Evolutionary conservation across 2,329 filamentous ascomycete species (phyloP).

Genomic region (Stemphylium vesicarium): DNA sequence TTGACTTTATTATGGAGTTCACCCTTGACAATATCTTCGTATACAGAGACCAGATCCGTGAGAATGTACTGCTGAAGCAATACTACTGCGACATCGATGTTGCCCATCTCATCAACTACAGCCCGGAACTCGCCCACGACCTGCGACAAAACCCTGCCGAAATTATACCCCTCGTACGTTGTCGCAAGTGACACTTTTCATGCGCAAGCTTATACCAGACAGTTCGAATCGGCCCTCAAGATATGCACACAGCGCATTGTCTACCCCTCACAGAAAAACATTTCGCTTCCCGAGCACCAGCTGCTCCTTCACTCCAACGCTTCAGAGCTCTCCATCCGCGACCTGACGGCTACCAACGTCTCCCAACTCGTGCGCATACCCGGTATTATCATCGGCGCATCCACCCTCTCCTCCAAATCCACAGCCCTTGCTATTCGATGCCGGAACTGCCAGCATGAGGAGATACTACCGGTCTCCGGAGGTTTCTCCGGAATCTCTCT

Average conservation of each 20-base stretch:
- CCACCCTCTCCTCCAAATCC: constrained; percentile 94
- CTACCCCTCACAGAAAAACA: constrained; percentile 73
- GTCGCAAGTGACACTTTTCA: no score
- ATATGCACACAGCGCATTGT: constrained; percentile 93
- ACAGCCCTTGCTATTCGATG: constrained; percentile 87
- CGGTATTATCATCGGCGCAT: constrained; percentile 96
- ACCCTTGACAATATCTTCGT: constrained; percentile 93
- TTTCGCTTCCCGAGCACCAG: constrained; percentile 85
- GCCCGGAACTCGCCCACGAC: constrained; percentile 90
- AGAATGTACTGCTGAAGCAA: constrained; percentile 92
- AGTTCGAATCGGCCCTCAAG: constrained; percentile 92
- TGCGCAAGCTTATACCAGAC: constrained; percentile 21
- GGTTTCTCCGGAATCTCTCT: constrained; percentile 89
- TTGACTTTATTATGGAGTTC: constrained; percentile 92
- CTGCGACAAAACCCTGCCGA: constrained; percentile 89
- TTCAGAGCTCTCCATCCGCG: constrained; percentile 89
- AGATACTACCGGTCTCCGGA: constrained; percentile 75
- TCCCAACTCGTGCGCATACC: constrained; percentile 95
- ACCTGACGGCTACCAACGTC: constrained; percentile 90
- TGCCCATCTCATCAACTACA: constrained; percentile 92
- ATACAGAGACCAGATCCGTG: constrained; percentile 95
- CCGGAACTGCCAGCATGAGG: constrained; percentile 77
- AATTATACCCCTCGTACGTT: constrained; percentile 82
- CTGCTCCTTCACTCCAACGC: constrained; percentile 92
- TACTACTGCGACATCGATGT: constrained; percentile 98